Percentiles rank a stretch among this genome's conserved stretches.
phyloP scores from a whole-genome alignment of 192 early-diverging fungal species.

The Podila epigama region DNA sequence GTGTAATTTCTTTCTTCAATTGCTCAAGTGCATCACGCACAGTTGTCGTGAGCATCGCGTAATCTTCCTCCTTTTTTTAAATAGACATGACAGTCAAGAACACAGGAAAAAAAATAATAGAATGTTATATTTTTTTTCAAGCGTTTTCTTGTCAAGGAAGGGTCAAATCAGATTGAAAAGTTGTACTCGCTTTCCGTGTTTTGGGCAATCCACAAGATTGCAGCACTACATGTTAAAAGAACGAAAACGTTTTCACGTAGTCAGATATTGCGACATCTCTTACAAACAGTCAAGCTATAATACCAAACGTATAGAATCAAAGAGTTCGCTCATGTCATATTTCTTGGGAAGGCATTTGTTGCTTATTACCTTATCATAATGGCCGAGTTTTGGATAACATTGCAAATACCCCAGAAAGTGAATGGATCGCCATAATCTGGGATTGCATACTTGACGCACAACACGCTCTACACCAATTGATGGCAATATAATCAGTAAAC shows the following conservation, averaged over 20 bases:
- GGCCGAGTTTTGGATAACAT: conserved; percentile 33
- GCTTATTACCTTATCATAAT: conserved; percentile 41
- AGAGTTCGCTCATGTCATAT: background rate
- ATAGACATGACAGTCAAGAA: background rate
- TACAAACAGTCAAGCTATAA: background rate
- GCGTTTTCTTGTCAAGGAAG: no score
- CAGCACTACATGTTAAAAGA: conserved; percentile 27
- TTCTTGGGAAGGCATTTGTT: background rate
- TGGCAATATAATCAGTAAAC: background rate
- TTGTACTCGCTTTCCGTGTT: conserved; percentile 43
- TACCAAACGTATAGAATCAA: background rate
- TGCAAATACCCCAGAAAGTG: conserved; percentile 39
- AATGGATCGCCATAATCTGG: conserved; percentile 26
- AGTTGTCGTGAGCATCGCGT: background rate
- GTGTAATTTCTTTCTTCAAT: background rate
- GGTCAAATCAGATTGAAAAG: conserved; percentile 38
- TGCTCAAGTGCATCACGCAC: background rate
- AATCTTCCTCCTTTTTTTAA: no score
- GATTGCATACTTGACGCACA: conserved; percentile 43
- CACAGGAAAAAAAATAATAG: background rate
- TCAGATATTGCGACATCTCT: background rate
- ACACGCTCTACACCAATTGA: conserved; percentile 11
- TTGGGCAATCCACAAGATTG: conserved; percentile 52
- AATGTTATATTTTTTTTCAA: background rate
- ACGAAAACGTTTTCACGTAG: background rate